These are phyloP conservation scores for Podosphaera fusca DNA, from an alignment of 2,329 filamentous ascomycete species.

Conservation along the genomic window DNA sequence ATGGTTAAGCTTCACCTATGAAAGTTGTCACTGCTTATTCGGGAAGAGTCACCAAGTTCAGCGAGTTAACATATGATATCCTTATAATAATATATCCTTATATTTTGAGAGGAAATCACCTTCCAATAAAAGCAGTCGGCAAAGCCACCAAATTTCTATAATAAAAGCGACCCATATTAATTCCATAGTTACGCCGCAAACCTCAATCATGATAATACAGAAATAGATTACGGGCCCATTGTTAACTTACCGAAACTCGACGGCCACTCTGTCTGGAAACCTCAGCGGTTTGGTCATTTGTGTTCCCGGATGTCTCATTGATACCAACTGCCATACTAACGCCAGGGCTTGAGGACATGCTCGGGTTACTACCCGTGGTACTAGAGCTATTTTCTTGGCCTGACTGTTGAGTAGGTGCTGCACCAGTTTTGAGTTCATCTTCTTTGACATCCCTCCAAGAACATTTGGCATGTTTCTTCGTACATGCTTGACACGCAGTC, in stretches of 20 bases:
- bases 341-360: neutral
- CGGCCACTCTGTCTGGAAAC: neutral
- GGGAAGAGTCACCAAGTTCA: no score
- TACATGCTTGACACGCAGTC: slow-evolving; percentile 69
- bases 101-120: no score
- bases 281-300: neutral
- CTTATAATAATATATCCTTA: no score
- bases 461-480: slow-evolving; percentile 76
- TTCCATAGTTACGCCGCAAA: no score
- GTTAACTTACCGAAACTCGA: neutral
- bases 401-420: neutral
- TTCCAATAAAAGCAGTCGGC: no score
- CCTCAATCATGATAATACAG: no score
- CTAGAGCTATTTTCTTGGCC: neutral
- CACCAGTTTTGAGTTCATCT: slow-evolving; percentile 27
- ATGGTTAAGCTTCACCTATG: no score
- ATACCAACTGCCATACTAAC: neutral
- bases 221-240: neutral
- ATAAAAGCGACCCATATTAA: no score
- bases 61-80: no score
- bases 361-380: neutral
- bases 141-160: no score
- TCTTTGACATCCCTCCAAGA: slow-evolving; percentile 64
- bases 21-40: no score
- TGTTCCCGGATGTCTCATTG: neutral